Evolutionary conservation across 805 yeast species (phyloP), one percentile per base, ranked within the genome.

Genomic region (Candida krabiensis): DNA sequence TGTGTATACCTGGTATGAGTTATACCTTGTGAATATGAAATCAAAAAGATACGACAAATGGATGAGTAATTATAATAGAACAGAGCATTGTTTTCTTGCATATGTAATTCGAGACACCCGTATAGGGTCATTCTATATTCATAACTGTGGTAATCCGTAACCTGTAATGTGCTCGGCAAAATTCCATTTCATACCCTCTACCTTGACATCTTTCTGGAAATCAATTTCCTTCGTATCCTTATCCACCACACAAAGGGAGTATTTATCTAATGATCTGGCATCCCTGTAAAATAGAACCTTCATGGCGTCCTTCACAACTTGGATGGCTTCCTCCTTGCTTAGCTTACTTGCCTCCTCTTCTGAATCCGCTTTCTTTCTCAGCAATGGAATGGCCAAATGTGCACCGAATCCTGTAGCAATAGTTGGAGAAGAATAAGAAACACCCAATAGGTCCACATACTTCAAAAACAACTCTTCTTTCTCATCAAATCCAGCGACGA

Each of bases 321-420:
- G 72, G 43, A 83, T 74, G 2, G 97, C 99, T 33, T 84, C 79
- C 42, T 74, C 83, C 58, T 86, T 84, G 25, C 77, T 67, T 19
- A 88, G 75, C 28, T 80, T 80, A 27, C 66, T 73, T 41, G 76
- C 86, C 55, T 89, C 96, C 19, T 73, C 79, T 52, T 89, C 97
- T 28, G 70, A 67, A 41, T 88, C 95, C 24, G 85, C 86, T 42
- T 83, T 75, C 60, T 85, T 80, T 69, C 99, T 82, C 60, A 93
- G 73, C 53, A 93, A 67, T 18, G 99, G 99, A 30, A 89, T 67
- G 3, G 99, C 99, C 63, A 93, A 73, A 63, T 93, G 90, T 9
- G 95, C 84, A 42, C 99, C 99, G 61, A 89, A 91, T 1, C 99
- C 99, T 3, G 98, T 90, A 31, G 97, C 96, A 40, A 93, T 68